Evolutionary conservation across 257 asterid species (phyloP).

Genomic region (Gentiana macrophylla): DNA sequence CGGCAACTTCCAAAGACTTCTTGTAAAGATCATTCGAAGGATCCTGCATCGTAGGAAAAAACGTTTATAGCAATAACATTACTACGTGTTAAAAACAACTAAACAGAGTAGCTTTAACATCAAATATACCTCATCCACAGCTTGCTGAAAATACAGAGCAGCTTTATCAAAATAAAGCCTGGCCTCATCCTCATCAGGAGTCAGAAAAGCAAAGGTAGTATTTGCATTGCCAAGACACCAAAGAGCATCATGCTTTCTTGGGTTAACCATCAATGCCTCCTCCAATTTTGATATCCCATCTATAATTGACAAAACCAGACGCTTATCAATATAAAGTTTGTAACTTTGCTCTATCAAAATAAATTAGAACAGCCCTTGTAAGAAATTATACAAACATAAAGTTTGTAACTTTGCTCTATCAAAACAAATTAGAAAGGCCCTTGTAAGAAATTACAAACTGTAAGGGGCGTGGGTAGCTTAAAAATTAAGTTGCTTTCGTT

Average conservation of each 20-base stretch:
- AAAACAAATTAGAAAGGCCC: conserved; percentile 2
- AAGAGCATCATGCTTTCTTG: conserved; percentile 61
- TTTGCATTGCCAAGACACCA: conserved; percentile 94
- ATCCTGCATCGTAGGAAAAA: conserved; percentile 41
- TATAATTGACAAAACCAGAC: conserved; percentile 12
- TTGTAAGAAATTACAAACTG: no score
- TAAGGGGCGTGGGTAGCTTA: no score
- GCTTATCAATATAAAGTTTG: no score
- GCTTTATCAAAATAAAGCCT: conserved; percentile 51
- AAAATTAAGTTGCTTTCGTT: no score
- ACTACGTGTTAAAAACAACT: no score
- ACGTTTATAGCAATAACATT: not conserved
- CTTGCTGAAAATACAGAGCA: conserved; percentile 49
- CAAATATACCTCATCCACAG: conserved; percentile 48
- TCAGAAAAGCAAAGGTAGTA: conserved; percentile 62
- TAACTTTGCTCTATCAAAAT: no score
- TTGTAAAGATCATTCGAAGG: conserved; percentile 18
- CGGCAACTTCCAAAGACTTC: not conserved
- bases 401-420: no score
- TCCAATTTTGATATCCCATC: conserved; percentile 77
- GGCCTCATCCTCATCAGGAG: conserved; percentile 66
- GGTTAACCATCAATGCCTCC: conserved; percentile 67
- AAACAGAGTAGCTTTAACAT: not conserved
- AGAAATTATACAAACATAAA: no score
- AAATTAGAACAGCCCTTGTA: no score